Evolutionary conservation across 352 stramenopile species (phyloP).

Genomic region (Pythium rishiriense): DNA sequence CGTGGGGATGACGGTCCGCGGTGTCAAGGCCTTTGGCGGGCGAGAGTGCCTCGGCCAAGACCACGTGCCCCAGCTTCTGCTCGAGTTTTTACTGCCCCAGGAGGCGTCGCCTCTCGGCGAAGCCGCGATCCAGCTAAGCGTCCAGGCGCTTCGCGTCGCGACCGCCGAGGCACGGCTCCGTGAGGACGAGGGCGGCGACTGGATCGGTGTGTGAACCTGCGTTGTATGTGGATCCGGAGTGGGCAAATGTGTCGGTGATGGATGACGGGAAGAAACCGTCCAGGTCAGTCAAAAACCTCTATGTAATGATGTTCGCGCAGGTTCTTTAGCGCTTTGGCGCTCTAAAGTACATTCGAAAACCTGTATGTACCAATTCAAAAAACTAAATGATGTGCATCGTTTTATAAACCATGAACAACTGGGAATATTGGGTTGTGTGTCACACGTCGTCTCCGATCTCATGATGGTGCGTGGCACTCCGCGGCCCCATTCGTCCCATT

Average conservation of each 20-base stretch:
- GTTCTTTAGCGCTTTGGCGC: too few relatives aligned
- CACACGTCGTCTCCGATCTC: too few relatives aligned
- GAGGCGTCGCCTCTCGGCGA: conserved; percentile 4
- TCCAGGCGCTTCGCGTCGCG: conserved; percentile 8
- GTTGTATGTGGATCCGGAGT: too few relatives aligned
- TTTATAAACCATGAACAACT: too few relatives aligned
- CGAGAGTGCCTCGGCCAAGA: conserved; percentile 18
- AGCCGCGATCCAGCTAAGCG: conserved; percentile 1
- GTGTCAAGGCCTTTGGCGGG: conserved; percentile 15
- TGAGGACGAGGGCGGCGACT: neutral
- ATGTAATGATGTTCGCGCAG: too few relatives aligned
- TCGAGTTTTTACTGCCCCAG: conserved; percentile 20
- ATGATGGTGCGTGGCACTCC: neutral
- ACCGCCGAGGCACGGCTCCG: neutral
- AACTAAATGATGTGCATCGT: too few relatives aligned
- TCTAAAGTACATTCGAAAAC: too few relatives aligned
- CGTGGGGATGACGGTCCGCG: conserved; percentile 8
- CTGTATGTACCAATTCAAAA: too few relatives aligned
- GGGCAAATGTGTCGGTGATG: too few relatives aligned
- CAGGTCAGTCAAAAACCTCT: too few relatives aligned
- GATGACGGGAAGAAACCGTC: too few relatives aligned
- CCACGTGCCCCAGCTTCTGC: conserved; percentile 12
- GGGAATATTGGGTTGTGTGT: too few relatives aligned
- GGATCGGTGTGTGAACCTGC: neutral
- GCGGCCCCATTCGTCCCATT: neutral